phyloP scores from a whole-genome alignment of 345 rosid genomes.

The Salix suchowensis region DNA sequence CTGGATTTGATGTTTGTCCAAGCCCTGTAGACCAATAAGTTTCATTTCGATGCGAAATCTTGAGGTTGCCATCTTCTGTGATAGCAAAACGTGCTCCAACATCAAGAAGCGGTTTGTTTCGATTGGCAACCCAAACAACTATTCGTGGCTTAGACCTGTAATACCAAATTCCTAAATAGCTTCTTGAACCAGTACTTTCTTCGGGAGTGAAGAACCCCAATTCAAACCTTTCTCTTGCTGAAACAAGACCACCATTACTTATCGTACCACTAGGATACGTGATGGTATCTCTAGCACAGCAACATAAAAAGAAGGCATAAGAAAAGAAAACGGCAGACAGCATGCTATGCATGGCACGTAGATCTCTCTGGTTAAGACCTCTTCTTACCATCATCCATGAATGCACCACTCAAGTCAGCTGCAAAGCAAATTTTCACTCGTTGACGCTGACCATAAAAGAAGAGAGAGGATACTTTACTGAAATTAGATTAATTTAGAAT shows the following conservation, averaged over 20 bases:
- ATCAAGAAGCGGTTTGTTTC: no score
- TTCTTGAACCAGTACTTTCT: slow-evolving; percentile 24
- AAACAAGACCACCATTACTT: slow-evolving; percentile 15
- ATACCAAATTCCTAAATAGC: slow-evolving; percentile 50
- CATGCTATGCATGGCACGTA: background rate
- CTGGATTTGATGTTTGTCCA: background rate
- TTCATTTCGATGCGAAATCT: slow-evolving; percentile 25
- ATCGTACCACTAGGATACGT: background rate
- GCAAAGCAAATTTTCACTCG: background rate
- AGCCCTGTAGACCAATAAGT: slow-evolving; percentile 18
- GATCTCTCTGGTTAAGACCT: background rate
- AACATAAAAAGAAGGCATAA: background rate
- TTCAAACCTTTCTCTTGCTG: slow-evolving; percentile 18
- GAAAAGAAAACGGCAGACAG: background rate
- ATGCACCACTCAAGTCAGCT: background rate
- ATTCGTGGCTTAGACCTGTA: background rate
- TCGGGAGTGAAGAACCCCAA: slow-evolving; percentile 43
- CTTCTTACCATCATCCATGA: background rate
- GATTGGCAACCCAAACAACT: no score
- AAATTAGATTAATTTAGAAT: background rate
- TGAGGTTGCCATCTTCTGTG: slow-evolving; percentile 29
- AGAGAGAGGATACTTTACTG: no score
- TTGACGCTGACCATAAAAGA: background rate
- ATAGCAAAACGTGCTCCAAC: background rate
- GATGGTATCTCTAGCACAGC: slow-evolving; percentile 17